Evolutionary conservation across 2,329 filamentous ascomycete genomes (phyloP).

Genomic region (Hirsutella minnesotensis): DNA sequence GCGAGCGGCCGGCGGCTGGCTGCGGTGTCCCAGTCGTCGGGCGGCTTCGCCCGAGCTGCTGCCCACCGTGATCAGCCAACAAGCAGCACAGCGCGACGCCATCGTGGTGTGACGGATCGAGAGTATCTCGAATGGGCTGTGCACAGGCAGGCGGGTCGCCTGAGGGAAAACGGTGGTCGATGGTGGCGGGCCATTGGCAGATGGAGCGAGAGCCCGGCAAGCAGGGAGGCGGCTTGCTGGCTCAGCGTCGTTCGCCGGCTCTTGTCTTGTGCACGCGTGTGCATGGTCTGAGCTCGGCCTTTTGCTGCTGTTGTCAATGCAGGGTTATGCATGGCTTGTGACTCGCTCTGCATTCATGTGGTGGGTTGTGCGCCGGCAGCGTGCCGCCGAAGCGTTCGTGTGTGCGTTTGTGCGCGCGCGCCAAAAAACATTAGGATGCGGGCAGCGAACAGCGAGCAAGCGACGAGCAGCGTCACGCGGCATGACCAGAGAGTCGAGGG

Average conservation of each 20-base stretch:
- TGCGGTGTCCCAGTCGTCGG: too few relatives aligned
- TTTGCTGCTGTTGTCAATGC: constrained; percentile 4
- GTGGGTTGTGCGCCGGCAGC: constrained; percentile 13
- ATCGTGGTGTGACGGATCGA: constrained; percentile 5
- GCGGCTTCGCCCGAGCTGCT: background rate
- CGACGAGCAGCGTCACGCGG: too few relatives aligned
- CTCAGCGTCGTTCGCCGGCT: background rate
- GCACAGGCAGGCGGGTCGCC: constrained; percentile 4
- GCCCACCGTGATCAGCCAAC: background rate
- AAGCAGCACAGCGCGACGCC: constrained; percentile 4
- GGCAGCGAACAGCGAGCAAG: too few relatives aligned
- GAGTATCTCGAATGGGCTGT: constrained; percentile 6
- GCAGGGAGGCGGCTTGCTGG: background rate
- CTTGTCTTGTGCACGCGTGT: constrained; percentile 12
- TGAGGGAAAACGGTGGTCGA: constrained; percentile 1
- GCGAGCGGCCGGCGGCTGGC: background rate
- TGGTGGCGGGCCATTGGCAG: background rate
- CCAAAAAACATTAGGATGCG: background rate
- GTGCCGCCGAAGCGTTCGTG: too few relatives aligned
- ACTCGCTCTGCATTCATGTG: constrained; percentile 8
- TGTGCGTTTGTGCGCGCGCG: constrained; percentile 7
- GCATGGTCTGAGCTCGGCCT: constrained; percentile 7
- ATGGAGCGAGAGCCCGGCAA: constrained; percentile 1
- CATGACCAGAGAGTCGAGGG: too few relatives aligned
- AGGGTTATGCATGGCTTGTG: constrained; percentile 24